Conservation (phyloP, 1,139 yeast genomes). For the Lodderomyces parapsilosis region DNA sequence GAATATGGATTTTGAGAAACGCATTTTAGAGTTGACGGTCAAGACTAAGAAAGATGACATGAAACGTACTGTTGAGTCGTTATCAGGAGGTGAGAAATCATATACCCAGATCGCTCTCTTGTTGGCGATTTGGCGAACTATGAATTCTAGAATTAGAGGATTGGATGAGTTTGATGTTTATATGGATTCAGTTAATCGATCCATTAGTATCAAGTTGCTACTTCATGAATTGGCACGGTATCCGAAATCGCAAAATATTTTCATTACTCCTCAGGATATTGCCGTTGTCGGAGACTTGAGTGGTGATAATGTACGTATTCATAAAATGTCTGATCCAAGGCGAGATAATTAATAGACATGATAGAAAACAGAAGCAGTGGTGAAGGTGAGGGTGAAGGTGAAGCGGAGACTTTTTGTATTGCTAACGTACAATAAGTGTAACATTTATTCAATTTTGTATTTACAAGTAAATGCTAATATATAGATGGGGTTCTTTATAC, state of each 20-base stretch:
- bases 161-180: slow-evolving; percentile 97
- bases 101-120: slow-evolving; percentile 87
- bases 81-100: slow-evolving; percentile 97
- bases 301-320: slow-evolving; percentile 63
- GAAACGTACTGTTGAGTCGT: slow-evolving; percentile 68
- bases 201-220: slow-evolving; percentile 74
- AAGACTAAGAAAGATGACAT: slow-evolving; percentile 59
- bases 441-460: slow-evolving; percentile 1
- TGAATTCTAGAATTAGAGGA: slow-evolving; percentile 85
- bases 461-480: slow-evolving; percentile 1
- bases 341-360: slow-evolving; percentile 14
- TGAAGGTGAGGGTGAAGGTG: neutral
- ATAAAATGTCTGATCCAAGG: slow-evolving; percentile 63
- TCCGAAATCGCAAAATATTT: slow-evolving; percentile 78
- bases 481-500: neutral
- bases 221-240: slow-evolving; percentile 62
- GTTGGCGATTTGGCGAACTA: slow-evolving; percentile 88
- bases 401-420: neutral
- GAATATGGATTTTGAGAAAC: slow-evolving; percentile 56
- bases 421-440: neutral
- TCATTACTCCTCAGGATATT: slow-evolving; percentile 93
- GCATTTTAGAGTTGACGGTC: slow-evolving; percentile 54
- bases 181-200: slow-evolving; percentile 92
- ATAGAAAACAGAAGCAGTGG: neutral
- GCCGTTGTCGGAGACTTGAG: slow-evolving; percentile 71